Percentiles rank a stretch among this genome's conserved stretches.
phyloP scores from a whole-genome alignment of 208 protist genomes.

The Trypanosoma cruzi region DNA sequence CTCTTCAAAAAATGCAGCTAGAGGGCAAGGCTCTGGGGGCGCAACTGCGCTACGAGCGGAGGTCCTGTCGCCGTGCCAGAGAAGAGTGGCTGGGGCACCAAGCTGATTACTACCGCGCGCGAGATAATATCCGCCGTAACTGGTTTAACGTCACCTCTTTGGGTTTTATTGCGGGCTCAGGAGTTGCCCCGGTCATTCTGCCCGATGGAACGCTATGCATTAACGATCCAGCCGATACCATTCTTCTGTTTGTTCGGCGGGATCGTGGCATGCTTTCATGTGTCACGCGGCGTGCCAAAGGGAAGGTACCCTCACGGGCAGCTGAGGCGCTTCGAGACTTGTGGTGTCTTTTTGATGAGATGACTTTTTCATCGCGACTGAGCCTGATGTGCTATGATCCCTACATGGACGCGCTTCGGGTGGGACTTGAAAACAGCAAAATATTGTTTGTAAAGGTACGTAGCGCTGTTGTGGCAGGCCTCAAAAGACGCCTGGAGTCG shows the following conservation, averaged over 20 bases:
- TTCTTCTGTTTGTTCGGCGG: conserved; percentile 12
- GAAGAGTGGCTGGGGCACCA: conserved; percentile 22
- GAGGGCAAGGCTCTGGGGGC: conserved; percentile 4
- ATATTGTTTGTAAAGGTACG: conserved; percentile 1
- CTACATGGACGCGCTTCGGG: conserved; percentile 1
- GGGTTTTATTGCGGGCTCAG: background rate
- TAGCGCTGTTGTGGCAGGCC: background rate
- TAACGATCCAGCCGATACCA: conserved; percentile 11
- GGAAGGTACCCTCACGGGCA: background rate
- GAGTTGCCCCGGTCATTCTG: conserved; percentile 16
- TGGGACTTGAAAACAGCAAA: conserved; percentile 2
- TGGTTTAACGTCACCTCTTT: conserved; percentile 29
- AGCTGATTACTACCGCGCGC: conserved; percentile 13
- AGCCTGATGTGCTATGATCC: conserved; percentile 17
- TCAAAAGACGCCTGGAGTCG: background rate
- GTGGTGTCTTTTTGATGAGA: conserved; percentile 2
- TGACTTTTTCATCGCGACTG: conserved; percentile 1
- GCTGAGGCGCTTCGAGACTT: conserved; percentile 1
- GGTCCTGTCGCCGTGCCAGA: background rate
- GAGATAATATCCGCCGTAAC: conserved; percentile 28
- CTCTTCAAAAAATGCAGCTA: background rate
- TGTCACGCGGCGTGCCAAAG: background rate
- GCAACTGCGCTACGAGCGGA: conserved; percentile 3
- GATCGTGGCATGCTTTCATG: background rate
- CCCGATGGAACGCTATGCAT: conserved; percentile 30